Evolutionary conservation across 2,329 filamentous ascomycete species (phyloP).

Genomic region (Penicillium olsonii): DNA sequence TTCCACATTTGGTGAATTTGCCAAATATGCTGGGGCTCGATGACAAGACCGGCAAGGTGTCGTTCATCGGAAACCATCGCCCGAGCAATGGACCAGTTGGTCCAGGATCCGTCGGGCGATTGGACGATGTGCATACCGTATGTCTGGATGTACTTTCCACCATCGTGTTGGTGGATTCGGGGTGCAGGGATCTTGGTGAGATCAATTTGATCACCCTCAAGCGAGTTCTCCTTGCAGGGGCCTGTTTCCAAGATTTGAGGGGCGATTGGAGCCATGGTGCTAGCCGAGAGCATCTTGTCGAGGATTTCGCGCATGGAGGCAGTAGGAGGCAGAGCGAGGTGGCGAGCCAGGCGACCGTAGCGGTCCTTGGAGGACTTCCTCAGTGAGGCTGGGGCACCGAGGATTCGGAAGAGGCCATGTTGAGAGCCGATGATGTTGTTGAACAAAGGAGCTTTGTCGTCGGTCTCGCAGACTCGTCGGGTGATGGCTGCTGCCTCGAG

Average conservation of each 20-base stretch:
- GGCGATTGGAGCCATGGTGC: neutral
- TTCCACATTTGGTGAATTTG: constrained; percentile 52
- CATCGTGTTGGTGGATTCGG: constrained; percentile 47
- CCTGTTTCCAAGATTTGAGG: constrained; percentile 35
- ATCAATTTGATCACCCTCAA: constrained; percentile 45
- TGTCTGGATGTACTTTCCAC: constrained; percentile 55
- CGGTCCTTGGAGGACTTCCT: constrained; percentile 24
- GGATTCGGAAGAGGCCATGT: constrained; percentile 51
- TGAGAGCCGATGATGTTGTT: constrained; percentile 53
- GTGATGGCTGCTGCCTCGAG: constrained; percentile 53
- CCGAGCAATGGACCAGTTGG: constrained; percentile 41
- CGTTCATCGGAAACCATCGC: constrained; percentile 52
- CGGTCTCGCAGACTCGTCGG: constrained; percentile 47
- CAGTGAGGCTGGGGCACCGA: constrained; percentile 48
- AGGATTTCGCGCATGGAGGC: constrained; percentile 17
- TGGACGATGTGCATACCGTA: constrained; percentile 53
- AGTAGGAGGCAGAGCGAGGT: constrained; percentile 1
- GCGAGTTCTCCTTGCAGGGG: constrained; percentile 46
- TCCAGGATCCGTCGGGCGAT: constrained; percentile 50
- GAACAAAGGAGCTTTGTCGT: constrained; percentile 54
- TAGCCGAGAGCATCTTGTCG: constrained; percentile 7
- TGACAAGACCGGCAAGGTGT: constrained; percentile 45
- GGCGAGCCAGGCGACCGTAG: constrained; percentile 26
- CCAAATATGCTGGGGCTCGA: constrained; percentile 50
- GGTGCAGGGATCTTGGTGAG: constrained; percentile 47